Evolutionary conservation across 176 grass and related monocot genomes (phyloP).

Genomic region (Guadua angustifolia): DNA sequence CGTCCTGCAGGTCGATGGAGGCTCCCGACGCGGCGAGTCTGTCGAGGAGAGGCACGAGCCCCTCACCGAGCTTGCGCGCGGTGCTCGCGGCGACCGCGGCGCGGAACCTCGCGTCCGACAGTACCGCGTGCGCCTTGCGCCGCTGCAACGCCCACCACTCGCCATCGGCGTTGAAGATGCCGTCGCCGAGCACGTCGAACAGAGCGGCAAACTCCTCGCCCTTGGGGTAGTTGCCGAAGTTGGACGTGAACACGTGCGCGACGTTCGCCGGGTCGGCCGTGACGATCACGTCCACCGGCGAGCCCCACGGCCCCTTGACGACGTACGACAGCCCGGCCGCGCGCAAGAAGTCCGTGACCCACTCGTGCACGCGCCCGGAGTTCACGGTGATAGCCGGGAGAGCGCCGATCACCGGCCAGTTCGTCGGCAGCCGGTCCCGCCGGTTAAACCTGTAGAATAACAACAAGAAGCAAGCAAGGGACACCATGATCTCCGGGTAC

Average conservation of each 20-base stretch:
- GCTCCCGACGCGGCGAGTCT: conserved; percentile 35
- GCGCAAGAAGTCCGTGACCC: conserved; percentile 43
- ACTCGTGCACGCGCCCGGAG: conserved; percentile 57
- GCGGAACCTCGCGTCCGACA: conserved; percentile 58
- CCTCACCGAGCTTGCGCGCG: conserved; percentile 53
- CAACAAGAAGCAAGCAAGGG: conserved; percentile 44
- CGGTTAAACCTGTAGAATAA: conserved; percentile 17
- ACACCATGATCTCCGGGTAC: conserved; percentile 53
- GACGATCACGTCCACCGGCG: conserved; percentile 54
- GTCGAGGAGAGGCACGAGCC: conserved; percentile 59
- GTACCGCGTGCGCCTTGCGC: conserved; percentile 58
- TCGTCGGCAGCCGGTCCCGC: conserved; percentile 46
- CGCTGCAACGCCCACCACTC: conserved; percentile 76
- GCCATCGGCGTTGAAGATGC: conserved; percentile 78
- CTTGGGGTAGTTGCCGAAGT: conserved; percentile 77
- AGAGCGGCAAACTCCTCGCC: conserved; percentile 61
- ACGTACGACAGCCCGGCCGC: conserved; percentile 39
- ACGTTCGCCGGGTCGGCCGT: conserved; percentile 76
- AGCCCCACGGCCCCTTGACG: conserved; percentile 48
- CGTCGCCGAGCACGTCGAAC: conserved; percentile 72
- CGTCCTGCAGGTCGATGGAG: conserved; percentile 67
- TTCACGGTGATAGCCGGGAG: conserved; percentile 47
- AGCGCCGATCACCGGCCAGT: conserved; percentile 70
- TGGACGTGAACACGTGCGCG: conserved; percentile 62
- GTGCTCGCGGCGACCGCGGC: conserved; percentile 40